Evolutionary conservation across 352 stramenopile genomes (phyloP).

Genomic region (Phytophthora macrochlamydospora): DNA sequence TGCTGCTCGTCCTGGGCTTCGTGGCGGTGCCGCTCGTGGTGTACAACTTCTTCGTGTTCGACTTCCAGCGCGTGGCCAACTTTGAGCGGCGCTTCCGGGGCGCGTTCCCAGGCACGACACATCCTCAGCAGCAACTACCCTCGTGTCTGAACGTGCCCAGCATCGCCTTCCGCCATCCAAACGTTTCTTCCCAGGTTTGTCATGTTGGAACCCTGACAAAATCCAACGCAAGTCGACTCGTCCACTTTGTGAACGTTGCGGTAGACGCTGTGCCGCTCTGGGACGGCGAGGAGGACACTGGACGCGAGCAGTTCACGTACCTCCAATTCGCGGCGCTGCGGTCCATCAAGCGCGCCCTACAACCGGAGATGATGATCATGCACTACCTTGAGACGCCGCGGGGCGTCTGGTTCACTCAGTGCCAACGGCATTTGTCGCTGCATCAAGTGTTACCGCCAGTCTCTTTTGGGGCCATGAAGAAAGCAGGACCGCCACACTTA

Average conservation of each 20-base stretch:
- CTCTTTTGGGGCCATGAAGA: constrained; percentile 11
- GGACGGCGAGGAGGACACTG: constrained; percentile 2
- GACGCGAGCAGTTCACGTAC: constrained; percentile 40
- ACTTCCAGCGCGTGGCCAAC: constrained; percentile 18
- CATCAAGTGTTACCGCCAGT: constrained; percentile 43
- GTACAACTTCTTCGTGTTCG: constrained; percentile 40
- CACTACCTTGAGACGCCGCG: constrained; percentile 44
- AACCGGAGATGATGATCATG: constrained; percentile 40
- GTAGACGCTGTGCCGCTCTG: constrained; percentile 25
- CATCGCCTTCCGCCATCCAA: constrained; percentile 14
- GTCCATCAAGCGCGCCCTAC: constrained; percentile 25
- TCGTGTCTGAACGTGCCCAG: constrained; percentile 33
- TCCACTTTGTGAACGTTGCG: constrained; percentile 46
- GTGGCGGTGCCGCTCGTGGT: constrained; percentile 35
- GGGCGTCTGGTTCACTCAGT: constrained; percentile 54
- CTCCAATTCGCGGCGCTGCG: constrained; percentile 47
- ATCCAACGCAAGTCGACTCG: constrained; percentile 12
- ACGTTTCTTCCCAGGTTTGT: background rate
- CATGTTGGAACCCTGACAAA: background rate
- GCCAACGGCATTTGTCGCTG: constrained; percentile 46
- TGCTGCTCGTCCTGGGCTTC: constrained; percentile 33
- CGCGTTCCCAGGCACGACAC: background rate
- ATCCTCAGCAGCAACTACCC: constrained; percentile 3
- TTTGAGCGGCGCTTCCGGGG: constrained; percentile 8
- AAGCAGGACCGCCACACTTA: constrained; percentile 4